Evolutionary conservation across 1,284 basidiomycete genomes (phyloP), one percentile per base, ranked within the genome.

Genomic region (Ustilago loliicola): DNA sequence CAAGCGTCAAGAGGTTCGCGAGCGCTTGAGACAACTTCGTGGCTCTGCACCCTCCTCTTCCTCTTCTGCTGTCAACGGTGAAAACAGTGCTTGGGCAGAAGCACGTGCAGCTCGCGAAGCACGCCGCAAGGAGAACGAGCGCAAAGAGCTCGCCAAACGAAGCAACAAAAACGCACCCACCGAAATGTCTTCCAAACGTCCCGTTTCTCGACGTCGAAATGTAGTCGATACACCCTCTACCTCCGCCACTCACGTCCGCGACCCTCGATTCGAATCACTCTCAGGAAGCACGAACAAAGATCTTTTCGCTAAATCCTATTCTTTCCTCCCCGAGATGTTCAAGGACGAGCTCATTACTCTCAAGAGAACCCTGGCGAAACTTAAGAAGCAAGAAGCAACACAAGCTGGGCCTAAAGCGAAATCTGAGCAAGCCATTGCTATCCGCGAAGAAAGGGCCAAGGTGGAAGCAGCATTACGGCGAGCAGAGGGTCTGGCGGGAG

Each of bases 111-210:
- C 32, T 19, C 63, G 64, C 29, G 65, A 69, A 25, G 42, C 65
- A 29, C 56, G 61, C 13, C 60, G 59, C 51, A 50, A 69, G 36
- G 66, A 64, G 13, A 32, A 15, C 32, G 64, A 67, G 58, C 79
- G 27, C 67, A 75, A 52, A 65, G 67, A 63, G 66, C 78, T 55
- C 48, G 71, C 53, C 25, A 93, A 92, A 86, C 89, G 96, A 52
- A 87, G 90, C 3, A 91, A 91, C 86, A 98, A 98, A 85, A 93
- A 97, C 88, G 95, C 96, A 93, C 68, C 96, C 94, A 1, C 96
- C 95, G 4, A 90, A 88, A 89, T 94, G 72, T 93, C 93, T 8
- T 94, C 95, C 0, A 97, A 96, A 86, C 90, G 90, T 78, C 94
- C 94, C 0, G 94, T 97, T 2, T 91, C 93, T 3, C 91, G 96